Evolutionary conservation across 345 rosid species (phyloP).

Genomic region (Arabis alpina): DNA sequence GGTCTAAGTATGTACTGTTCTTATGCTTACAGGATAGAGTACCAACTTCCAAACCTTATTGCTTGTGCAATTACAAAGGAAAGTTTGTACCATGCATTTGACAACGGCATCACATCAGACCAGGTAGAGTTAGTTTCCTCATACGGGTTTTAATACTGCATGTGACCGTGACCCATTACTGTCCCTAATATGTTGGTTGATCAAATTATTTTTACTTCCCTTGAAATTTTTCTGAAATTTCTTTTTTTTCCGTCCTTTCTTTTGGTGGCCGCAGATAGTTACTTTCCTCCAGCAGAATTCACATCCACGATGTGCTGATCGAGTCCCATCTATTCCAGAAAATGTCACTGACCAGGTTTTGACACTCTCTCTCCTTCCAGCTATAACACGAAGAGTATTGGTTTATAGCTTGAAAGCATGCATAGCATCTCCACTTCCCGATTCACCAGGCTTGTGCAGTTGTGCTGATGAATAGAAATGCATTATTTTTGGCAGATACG

Average conservation of each 20-base stretch:
- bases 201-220: constrained; percentile 15
- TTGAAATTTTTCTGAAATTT: background rate
- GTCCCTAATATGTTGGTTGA: constrained; percentile 11
- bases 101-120: constrained; percentile 87
- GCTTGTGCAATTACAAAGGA: constrained; percentile 92
- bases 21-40: constrained; percentile 71
- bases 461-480: constrained; percentile 10
- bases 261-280: constrained; percentile 59
- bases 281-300: constrained; percentile 90
- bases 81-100: constrained; percentile 85
- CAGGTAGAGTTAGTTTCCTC: constrained; percentile 57
- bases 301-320: constrained; percentile 85
- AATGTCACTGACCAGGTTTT: constrained; percentile 93
- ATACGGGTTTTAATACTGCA: constrained; percentile 11
- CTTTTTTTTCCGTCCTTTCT: constrained; percentile 9
- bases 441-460: background rate
- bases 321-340: constrained; percentile 84
- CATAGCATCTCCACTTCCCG: background rate
- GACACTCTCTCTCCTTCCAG: constrained; percentile 24
- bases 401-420: constrained; percentile 13
- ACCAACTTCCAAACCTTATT: constrained; percentile 94
- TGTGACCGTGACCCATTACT: background rate
- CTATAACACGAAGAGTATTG: constrained; percentile 20
- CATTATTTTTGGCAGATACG: constrained; percentile 62
- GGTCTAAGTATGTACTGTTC: constrained; percentile 22